Conservation (phyloP, 352 stramenopile species). For the Phytopythium chamaehyphon region DNA sequence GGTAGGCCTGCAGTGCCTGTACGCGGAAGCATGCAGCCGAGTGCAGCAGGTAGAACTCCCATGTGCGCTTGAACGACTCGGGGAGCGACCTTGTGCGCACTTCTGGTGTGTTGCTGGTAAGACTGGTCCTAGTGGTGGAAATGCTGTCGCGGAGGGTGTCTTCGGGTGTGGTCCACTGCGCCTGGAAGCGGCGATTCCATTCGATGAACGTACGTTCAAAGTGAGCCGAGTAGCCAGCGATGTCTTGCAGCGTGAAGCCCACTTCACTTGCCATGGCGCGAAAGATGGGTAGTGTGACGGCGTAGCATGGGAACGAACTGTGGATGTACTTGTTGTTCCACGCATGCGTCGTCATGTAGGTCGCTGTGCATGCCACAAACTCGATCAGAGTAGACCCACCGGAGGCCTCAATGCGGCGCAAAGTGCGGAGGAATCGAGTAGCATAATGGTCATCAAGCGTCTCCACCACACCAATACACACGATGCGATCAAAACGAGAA, state of each 20-base stretch:
- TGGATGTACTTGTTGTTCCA: conserved; percentile 88
- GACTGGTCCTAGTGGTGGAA: neutral
- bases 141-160: conserved; percentile 5
- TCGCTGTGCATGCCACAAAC: conserved; percentile 57
- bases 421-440: conserved; percentile 50
- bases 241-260: conserved; percentile 63
- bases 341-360: conserved; percentile 62
- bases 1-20: conserved; percentile 65
- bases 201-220: conserved; percentile 83
- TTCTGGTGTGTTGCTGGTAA: conserved; percentile 3
- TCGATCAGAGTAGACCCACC: conserved; percentile 60
- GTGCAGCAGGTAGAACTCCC: conserved; percentile 88
- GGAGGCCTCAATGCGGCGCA: conserved; percentile 56
- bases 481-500: conserved; percentile 69
- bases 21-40: conserved; percentile 81
- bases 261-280: conserved; percentile 38
- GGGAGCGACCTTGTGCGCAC: conserved; percentile 33
- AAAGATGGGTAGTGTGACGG: conserved; percentile 48
- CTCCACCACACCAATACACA: conserved; percentile 52
- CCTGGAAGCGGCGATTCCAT: conserved; percentile 80
- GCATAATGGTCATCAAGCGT: conserved; percentile 35
- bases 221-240: conserved; percentile 65
- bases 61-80: conserved; percentile 80
- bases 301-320: conserved; percentile 51
- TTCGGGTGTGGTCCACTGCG: conserved; percentile 24